These are phyloP conservation scores for Prorocentrum cordatum DNA, from an alignment of 169 alveolate species.

Conservation along the genomic window DNA sequence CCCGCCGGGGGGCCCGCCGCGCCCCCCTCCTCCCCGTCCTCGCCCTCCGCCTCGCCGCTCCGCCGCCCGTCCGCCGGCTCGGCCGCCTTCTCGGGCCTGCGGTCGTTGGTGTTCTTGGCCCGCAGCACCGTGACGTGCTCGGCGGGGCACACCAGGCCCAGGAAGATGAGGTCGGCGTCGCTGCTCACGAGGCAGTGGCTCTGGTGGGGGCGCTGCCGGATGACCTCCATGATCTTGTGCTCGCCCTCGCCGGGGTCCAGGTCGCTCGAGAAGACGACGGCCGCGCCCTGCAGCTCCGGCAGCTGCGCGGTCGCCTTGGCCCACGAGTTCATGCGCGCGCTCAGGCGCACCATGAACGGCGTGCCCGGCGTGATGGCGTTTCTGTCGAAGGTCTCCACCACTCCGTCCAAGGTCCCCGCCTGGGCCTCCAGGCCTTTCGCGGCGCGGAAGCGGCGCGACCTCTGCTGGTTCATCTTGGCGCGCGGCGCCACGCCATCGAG, in stretches of 20 bases:
- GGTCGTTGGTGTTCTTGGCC: conserved; percentile 43
- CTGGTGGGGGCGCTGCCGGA: conserved; percentile 78
- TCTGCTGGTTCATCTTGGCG: conserved; percentile 98
- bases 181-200: conserved; percentile 42
- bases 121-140: conserved; percentile 37
- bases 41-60: background rate
- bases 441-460: background rate
- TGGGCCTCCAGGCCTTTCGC: background rate
- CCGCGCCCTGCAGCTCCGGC: conserved; percentile 14
- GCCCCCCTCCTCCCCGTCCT: background rate
- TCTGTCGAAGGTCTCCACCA: background rate
- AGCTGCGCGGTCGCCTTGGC: background rate
- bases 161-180: conserved; percentile 1
- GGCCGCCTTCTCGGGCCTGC: background rate
- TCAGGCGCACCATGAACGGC: conserved; percentile 53
- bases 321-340: background rate
- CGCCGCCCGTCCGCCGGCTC: background rate
- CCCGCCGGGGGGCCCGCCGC: background rate
- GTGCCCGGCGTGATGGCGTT: conserved; percentile 66
- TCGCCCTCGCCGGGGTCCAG: conserved; percentile 93
- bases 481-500: conserved; percentile 99
- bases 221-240: conserved; percentile 94
- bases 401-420: background rate
- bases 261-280: conserved; percentile 38
- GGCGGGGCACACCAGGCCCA: conserved; percentile 36